These are phyloP conservation scores for Hebeloma cylindrosporum DNA, from an alignment of 768 basidiomycete genomes.

Conservation along the genomic window DNA sequence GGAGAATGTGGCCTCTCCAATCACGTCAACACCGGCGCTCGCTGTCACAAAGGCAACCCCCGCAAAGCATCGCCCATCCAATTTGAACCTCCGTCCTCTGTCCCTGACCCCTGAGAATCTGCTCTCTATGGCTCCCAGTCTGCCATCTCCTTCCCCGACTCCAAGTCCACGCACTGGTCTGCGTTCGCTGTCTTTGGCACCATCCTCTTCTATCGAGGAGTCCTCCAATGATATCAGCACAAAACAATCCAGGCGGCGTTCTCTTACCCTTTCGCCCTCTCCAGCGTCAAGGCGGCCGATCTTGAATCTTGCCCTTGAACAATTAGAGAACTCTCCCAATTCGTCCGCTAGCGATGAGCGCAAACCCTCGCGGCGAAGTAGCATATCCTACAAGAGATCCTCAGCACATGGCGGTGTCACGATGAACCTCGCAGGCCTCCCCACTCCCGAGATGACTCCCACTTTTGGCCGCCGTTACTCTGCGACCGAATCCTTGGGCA, in stretches of 20 bases:
- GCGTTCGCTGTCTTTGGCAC: conserved; percentile 51
- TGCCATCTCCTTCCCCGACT: conserved; percentile 57
- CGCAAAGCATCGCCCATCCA: conserved; percentile 63
- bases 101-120: conserved; percentile 61
- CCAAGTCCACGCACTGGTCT: conserved; percentile 51
- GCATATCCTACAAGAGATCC: conserved; percentile 73
- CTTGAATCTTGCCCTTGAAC: conserved; percentile 37
- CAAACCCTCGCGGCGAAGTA: conserved; percentile 54
- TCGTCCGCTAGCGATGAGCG: conserved; percentile 31
- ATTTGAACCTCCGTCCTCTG: conserved; percentile 66
- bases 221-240: conserved; percentile 17
- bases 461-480: conserved; percentile 41
- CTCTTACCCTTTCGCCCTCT: conserved; percentile 34
- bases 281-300: conserved; percentile 35
- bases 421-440: conserved; percentile 44
- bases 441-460: conserved; percentile 77
- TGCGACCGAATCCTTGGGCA: conserved; percentile 18
- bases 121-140: conserved; percentile 36
- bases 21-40: conserved; percentile 30
- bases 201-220: conserved; percentile 31
- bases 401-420: conserved; percentile 30
- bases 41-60: conserved; percentile 37
- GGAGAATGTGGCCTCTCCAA: conserved; percentile 19
- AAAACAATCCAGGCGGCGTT: conserved; percentile 30
- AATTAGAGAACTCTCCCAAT: conserved; percentile 26